A percentile compares a stretch with the other conserved stretches of the same genome.
Evolutionary conservation across 208 protist species (phyloP).

Genomic region (Strigomonas culicis): DNA sequence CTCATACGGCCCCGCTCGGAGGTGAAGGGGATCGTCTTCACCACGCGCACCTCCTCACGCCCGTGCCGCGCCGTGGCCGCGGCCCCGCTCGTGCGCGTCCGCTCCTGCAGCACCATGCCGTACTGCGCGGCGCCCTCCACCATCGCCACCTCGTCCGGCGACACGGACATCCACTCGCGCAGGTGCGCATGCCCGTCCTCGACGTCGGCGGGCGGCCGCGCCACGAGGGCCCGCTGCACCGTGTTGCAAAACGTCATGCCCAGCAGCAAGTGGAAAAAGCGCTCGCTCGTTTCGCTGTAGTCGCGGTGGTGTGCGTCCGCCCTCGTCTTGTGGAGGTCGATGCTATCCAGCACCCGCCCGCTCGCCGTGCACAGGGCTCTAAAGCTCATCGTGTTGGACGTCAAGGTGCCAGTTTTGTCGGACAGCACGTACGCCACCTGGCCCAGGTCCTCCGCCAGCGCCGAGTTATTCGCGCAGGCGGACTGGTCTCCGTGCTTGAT

Average conservation of each 20-base stretch:
- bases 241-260: constrained; percentile 71
- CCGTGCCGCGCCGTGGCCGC: constrained; percentile 21
- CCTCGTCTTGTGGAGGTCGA: constrained; percentile 16
- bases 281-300: neutral
- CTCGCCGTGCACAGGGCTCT: constrained; percentile 33
- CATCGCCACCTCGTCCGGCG: constrained; percentile 92
- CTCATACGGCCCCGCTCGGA: constrained; percentile 83
- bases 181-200: neutral
- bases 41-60: constrained; percentile 20
- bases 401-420: constrained; percentile 95
- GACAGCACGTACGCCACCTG: constrained; percentile 91
- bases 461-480: constrained; percentile 78
- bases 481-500: constrained; percentile 48
- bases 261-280: constrained; percentile 31
- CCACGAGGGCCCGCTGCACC: constrained; percentile 33
- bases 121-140: constrained; percentile 71
- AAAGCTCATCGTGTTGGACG: constrained; percentile 87
- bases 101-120: constrained; percentile 48
- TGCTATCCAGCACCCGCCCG: constrained; percentile 3
- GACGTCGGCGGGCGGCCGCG: neutral
- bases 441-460: constrained; percentile 90
- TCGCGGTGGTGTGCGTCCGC: constrained; percentile 1
- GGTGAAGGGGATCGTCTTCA: constrained; percentile 70
- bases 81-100: constrained; percentile 30
- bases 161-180: constrained; percentile 71